A percentile compares a stretch with the other conserved stretches of the same genome.
phyloP scores from a whole-genome alignment of 2,329 filamentous ascomycete genomes.

The Epichloe elymi region DNA sequence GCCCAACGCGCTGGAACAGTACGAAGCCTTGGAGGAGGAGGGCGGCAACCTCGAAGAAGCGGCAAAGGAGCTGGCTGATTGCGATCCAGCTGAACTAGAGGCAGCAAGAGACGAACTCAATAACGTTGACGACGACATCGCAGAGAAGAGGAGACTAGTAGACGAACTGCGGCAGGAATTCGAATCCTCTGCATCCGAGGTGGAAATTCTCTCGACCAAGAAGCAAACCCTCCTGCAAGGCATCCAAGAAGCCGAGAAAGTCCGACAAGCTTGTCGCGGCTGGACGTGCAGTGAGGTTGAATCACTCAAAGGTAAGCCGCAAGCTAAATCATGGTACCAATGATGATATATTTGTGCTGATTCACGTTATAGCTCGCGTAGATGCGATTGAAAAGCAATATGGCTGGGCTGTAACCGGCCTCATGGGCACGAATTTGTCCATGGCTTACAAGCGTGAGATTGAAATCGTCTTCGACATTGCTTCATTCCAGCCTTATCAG shows the following conservation, averaged over 20 bases:
- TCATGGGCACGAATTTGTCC: conserved; percentile 49
- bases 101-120: conserved; percentile 56
- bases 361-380: conserved; percentile 41
- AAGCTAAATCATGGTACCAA: not conserved
- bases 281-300: conserved; percentile 77
- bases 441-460: conserved; percentile 63
- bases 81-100: conserved; percentile 67
- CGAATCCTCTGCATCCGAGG: conserved; percentile 49
- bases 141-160: conserved; percentile 54
- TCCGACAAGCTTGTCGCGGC: conserved; percentile 78
- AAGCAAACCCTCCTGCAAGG: conserved; percentile 60
- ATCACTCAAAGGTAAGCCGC: conserved; percentile 53
- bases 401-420: conserved; percentile 60
- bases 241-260: conserved; percentile 69
- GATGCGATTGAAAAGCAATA: conserved; percentile 50
- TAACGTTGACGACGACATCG: conserved; percentile 53
- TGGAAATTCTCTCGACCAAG: conserved; percentile 48
- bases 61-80: conserved; percentile 64
- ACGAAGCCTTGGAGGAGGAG: conserved; percentile 49
- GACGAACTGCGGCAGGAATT: conserved; percentile 53
- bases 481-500: conserved; percentile 39
- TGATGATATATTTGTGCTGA: conserved; percentile 20
- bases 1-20: conserved; percentile 48
- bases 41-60: conserved; percentile 54
- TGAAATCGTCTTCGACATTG: conserved; percentile 57